Base-by-base conservation (phyloP, 352 stramenopile genomes). In the Aphanomyces astaci region DNA sequence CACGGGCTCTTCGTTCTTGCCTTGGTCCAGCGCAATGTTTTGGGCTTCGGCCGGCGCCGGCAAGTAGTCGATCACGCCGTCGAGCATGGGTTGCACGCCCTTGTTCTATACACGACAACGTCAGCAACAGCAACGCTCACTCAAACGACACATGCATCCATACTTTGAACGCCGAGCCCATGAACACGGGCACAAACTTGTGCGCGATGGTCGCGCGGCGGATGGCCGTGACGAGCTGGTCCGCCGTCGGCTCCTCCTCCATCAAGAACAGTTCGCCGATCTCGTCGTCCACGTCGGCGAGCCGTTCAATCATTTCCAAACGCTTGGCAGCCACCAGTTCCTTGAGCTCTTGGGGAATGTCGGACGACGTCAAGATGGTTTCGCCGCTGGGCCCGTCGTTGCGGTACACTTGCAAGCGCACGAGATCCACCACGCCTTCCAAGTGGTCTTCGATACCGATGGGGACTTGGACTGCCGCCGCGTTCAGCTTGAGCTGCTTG, bases 231-330 rank as follows among this genome's bases (percentile, higher is more conserved):
- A 97, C 87, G 10, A 99, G 75, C 56, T 97, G 84, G 65, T 98
- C 90, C 5, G 79, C 73, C 0, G 81, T 94, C 4, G 95, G 94
- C 63, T 96, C 91, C 76, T 99, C 95, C 75, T 99, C 96, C 89
- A 98, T 98, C 11, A 99, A 77, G 77, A 99, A 99, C n/a, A 98
- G 70, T 83, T 99, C 97, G 4, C 84, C 96, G 77, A 99, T 98
- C 43, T 99, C 96, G 45, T 99, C 97, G 77, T 99, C 96, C 4
- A 98, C 90, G 77, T 99, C 95, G 0, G 96, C 96, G 51, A 99
- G 81, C 25, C 75, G 73, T 74, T 98, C 92, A 65, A 99, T 92
- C 39, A 99, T 82, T 73, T 98, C 91, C 52, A 81, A 72, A 52
- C 89, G 82, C 77, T 98, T 98, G 63, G 94, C 82, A 59, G 96